Conservation (phyloP, 306 rosid species). For the Carpinus viminea region DNA sequence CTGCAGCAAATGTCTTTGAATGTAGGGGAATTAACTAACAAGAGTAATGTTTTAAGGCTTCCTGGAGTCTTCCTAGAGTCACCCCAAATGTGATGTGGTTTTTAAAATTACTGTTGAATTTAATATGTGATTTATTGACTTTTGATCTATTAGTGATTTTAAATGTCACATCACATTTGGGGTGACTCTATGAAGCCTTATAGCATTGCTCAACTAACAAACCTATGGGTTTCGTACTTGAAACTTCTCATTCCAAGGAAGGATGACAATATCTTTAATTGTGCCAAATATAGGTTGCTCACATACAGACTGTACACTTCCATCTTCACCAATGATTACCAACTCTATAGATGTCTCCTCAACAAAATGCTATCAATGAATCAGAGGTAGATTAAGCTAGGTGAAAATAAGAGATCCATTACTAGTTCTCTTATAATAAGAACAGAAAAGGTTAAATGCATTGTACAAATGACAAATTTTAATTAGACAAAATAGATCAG, state of each 20-base stretch:
- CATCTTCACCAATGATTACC: conserved; percentile 74
- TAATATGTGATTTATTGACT: too few relatives aligned
- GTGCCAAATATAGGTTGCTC: conserved; percentile 94
- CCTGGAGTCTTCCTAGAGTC: too few relatives aligned
- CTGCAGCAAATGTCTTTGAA: not conserved
- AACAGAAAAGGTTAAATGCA: not conserved
- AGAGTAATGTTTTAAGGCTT: too few relatives aligned
- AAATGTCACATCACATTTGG: too few relatives aligned
- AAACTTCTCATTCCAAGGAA: conserved; percentile 80
- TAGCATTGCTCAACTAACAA: not conserved
- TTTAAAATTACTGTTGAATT: too few relatives aligned
- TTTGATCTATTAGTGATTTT: too few relatives aligned
- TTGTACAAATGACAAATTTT: not conserved
- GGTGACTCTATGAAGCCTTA: too few relatives aligned
- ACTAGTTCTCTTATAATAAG: not conserved
- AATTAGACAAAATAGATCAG: not conserved
- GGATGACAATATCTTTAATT: conserved; percentile 78
- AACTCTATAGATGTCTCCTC: conserved; percentile 95
- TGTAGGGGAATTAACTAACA: not conserved
- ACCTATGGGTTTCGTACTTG: conserved; percentile 59
- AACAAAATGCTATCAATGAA: conserved; percentile 16
- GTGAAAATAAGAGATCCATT: not conserved
- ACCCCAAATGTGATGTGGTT: too few relatives aligned
- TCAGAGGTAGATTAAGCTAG: conserved; percentile 14
- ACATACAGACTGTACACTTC: conserved; percentile 75